Evolutionary conservation across 345 rosid genomes (phyloP), one percentile per base, ranked within the genome.

Genomic region (Salix koriyanagi): DNA sequence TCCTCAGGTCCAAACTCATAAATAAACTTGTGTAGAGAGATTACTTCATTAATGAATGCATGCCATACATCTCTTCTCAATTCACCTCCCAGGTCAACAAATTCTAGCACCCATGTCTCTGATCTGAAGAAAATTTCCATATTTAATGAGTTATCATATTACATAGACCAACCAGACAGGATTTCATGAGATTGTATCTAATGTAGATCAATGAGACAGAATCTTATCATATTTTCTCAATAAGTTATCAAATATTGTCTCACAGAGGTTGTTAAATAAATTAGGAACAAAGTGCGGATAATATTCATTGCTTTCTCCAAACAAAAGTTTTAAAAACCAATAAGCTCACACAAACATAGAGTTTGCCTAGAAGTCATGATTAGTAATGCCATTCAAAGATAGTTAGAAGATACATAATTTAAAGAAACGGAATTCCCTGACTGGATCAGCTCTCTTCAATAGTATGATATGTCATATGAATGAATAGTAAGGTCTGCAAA

Each of bases 61-160:
- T 93, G 91, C 99, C 98, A 96, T 58, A 87, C 90, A 85, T 93
- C 99, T 78, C 99, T 85, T 88, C 99, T 89, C 80, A 88, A 77
- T 79, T 96, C 99, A 76, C 97, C 92, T 75, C 99, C 99, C 82
- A 96, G 85, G 82, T 96, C 97, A 79, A 96, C 98, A 79, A 96
- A 96, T 88, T 96, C 99, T 77, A 96, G 83, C 75, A 90, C 88
- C 97, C 97, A 96, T 37, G 79, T 84, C 74, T 87, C 88, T 74
- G 89, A 84, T 84, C 97, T 95, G 85, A 81, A 83, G 30, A 68
- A 79, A 42, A 70, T 46, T 79, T 48, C 54, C 54, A 48, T 48
- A 48, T 48, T 48, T 48, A 48, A 48, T 48, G 54, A 48, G 54
- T 48, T 48, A 16, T 16, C 21, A 48, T 48, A 19, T 48, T 48